Evolutionary conservation across 176 grass and related monocot species (phyloP).

Genomic region (Saccharum officinarum): DNA sequence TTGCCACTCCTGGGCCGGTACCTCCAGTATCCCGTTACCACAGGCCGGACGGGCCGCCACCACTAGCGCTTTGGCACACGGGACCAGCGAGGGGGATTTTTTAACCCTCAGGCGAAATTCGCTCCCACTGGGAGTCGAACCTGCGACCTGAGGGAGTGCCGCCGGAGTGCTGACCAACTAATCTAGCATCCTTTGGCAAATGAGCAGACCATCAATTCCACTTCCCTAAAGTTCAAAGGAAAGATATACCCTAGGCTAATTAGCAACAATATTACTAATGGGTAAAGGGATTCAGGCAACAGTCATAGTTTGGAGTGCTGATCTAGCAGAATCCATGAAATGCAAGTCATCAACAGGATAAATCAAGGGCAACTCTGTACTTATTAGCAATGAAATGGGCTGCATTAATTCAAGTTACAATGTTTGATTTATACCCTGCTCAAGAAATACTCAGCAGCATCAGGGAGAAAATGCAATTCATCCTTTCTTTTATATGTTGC

Average conservation of each 20-base stretch:
- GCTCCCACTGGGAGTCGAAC: too few species aligned
- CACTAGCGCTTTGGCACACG: too few species aligned
- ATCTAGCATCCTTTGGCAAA: too few species aligned
- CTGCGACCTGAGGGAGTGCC: too few species aligned
- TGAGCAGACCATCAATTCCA: background rate
- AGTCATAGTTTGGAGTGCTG: background rate
- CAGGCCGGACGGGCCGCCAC: too few species aligned
- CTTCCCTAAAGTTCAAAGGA: background rate
- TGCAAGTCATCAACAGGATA: conserved; percentile 5
- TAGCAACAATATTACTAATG: background rate
- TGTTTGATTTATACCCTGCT: conserved; percentile 57
- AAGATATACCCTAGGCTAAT: background rate
- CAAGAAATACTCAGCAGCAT: conserved; percentile 85
- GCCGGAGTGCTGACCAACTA: too few species aligned
- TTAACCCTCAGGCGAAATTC: too few species aligned
- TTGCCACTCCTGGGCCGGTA: too few species aligned
- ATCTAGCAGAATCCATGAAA: background rate
- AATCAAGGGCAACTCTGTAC: background rate
- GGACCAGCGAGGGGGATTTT: too few species aligned
- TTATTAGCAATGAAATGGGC: background rate
- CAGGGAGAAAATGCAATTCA: conserved; percentile 91
- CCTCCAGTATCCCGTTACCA: too few species aligned
- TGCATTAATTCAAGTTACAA: background rate
- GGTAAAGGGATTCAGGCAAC: background rate
- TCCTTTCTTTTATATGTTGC: conserved; percentile 94